These are phyloP conservation scores for Canna indica DNA, from an alignment of 176 grass and related monocot genomes.

Conservation along the genomic window DNA sequence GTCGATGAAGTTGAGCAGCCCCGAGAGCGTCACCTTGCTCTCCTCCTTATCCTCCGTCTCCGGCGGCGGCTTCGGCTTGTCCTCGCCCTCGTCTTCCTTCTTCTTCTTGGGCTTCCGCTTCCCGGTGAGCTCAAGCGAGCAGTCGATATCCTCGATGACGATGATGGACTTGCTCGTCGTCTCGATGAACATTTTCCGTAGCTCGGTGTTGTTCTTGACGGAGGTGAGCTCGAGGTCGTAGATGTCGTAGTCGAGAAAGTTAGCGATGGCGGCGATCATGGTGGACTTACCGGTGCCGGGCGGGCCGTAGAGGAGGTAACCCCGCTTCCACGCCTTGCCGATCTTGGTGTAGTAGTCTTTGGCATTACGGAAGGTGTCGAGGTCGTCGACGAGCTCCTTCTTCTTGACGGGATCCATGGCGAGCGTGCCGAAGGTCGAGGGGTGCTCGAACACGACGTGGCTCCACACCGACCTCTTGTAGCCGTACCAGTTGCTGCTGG, in stretches of 20 bases:
- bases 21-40: constrained; percentile 27
- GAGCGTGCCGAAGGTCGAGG: constrained; percentile 36
- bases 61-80: not conserved
- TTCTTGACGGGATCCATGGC: constrained; percentile 37
- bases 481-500: not conserved
- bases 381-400: constrained; percentile 33
- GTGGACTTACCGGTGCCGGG: constrained; percentile 23
- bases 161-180: constrained; percentile 25
- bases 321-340: constrained; percentile 28
- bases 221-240: constrained; percentile 23
- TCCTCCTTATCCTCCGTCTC: not conserved
- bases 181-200: constrained; percentile 25
- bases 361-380: constrained; percentile 20
- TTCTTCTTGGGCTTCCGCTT: constrained; percentile 14
- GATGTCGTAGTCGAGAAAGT: constrained; percentile 16
- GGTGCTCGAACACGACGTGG: constrained; percentile 32
- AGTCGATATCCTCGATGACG: constrained; percentile 29
- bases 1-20: constrained; percentile 25
- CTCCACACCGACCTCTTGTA: constrained; percentile 19
- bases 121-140: constrained; percentile 32
- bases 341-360: constrained; percentile 24
- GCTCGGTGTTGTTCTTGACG: constrained; percentile 28
- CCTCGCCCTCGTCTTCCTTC: not conserved
- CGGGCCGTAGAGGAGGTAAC: constrained; percentile 24
- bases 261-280: constrained; percentile 22